Percentiles rank a stretch among this genome's conserved stretches.
Evolutionary conservation across 331 rosid species (phyloP).

Genomic region (Acacia pycnantha): DNA sequence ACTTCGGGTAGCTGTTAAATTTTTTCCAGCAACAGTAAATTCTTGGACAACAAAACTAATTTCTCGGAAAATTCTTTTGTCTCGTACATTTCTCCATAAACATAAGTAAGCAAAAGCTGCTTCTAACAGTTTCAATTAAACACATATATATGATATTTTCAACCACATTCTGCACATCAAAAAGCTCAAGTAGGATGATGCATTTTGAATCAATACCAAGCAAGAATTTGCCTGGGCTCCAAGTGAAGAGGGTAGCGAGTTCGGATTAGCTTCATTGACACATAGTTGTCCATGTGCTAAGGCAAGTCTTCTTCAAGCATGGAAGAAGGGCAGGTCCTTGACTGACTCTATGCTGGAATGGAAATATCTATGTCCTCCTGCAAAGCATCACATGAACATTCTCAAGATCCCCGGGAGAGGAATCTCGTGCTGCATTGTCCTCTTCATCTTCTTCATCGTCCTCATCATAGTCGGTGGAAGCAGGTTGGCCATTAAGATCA

Average conservation of each 20-base stretch:
- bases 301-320: slow-evolving; percentile 27
- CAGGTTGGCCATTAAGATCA: slow-evolving; percentile 89
- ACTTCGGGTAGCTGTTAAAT: neutral
- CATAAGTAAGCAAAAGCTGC: slow-evolving; percentile 32
- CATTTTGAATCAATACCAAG: slow-evolving; percentile 12
- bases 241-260: slow-evolving; percentile 6
- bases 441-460: slow-evolving; percentile 76
- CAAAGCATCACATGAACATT: slow-evolving; percentile 5
- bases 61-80: slow-evolving; percentile 4
- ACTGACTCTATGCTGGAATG: neutral
- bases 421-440: slow-evolving; percentile 44
- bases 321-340: slow-evolving; percentile 20
- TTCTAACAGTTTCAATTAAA: slow-evolving; percentile 30
- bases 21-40: neutral
- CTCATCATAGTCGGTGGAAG: slow-evolving; percentile 62
- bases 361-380: slow-evolving; percentile 18
- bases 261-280: slow-evolving; percentile 15
- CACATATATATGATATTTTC: slow-evolving; percentile 16
- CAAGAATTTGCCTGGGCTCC: slow-evolving; percentile 10
- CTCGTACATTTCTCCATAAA: slow-evolving; percentile 28
- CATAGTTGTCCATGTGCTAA: slow-evolving; percentile 8
- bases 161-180: slow-evolving; percentile 19
- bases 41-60: slow-evolving; percentile 25
- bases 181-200: slow-evolving; percentile 21
- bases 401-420: slow-evolving; percentile 44